phyloP scores from a whole-genome alignment of 108 stramenopile genomes.

The Phaeodactylum tricornutum region DNA sequence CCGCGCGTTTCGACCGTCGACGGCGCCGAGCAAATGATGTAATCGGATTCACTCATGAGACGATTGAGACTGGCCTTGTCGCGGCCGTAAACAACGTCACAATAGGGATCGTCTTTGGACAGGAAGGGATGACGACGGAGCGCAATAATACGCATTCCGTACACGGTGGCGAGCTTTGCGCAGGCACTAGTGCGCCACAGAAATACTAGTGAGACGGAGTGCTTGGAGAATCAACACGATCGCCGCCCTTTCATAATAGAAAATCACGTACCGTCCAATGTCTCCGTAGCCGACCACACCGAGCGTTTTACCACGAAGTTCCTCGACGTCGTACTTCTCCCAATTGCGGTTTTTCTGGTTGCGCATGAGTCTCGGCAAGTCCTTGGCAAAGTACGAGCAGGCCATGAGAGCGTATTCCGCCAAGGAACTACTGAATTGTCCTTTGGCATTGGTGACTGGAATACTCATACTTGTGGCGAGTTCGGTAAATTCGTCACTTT shows the following conservation, averaged over 20 bases:
- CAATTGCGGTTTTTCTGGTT: constrained; percentile 30
- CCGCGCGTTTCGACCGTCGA: constrained; percentile 60
- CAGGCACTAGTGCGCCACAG: constrained; percentile 13
- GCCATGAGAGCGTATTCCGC: constrained; percentile 76
- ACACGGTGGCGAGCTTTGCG: constrained; percentile 31
- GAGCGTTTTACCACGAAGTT: constrained; percentile 57
- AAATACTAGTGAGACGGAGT: background rate
- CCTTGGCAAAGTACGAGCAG: constrained; percentile 78
- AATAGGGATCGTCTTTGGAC: constrained; percentile 28
- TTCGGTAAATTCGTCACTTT: constrained; percentile 31
- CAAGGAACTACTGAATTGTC: constrained; percentile 56
- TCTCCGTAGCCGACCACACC: constrained; percentile 83
- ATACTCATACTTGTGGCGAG: constrained; percentile 12
- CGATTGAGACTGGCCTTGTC: constrained; percentile 36
- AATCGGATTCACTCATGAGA: constrained; percentile 58
- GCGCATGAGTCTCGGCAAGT: constrained; percentile 54
- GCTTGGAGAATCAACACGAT: too few species aligned
- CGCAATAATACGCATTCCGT: constrained; percentile 74
- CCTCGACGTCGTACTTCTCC: constrained; percentile 54
- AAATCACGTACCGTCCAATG: too few species aligned
- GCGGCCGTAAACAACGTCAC: constrained; percentile 35
- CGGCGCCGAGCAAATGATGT: constrained; percentile 60
- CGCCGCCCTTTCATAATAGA: background rate
- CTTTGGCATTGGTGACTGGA: constrained; percentile 55
- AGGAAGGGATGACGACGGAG: constrained; percentile 54